Percentiles rank a stretch among this genome's conserved stretches.
Conservation (phyloP, 208 protist species). For the Leishmania tarentolae region DNA sequence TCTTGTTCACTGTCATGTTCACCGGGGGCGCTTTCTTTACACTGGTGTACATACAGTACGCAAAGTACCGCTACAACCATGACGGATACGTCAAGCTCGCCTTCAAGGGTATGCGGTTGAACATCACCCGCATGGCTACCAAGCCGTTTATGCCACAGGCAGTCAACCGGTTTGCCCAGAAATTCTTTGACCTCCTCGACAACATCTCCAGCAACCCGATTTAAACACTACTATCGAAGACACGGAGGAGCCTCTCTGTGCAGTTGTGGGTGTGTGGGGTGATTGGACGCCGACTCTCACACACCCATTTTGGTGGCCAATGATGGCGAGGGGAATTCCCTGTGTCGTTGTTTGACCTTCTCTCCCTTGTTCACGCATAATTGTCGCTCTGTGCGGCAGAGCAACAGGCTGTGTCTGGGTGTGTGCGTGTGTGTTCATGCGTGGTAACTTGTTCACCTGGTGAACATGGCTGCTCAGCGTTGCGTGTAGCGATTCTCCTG, state of each 20-base stretch:
- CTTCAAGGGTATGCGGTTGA: constrained; percentile 67
- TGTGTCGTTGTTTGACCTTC: background rate
- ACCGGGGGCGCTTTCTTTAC: constrained; percentile 70
- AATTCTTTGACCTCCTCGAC: constrained; percentile 64
- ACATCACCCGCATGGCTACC: constrained; percentile 44
- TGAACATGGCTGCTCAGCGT: background rate
- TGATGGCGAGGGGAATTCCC: background rate
- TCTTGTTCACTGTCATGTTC: constrained; percentile 73
- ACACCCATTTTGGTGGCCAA: background rate
- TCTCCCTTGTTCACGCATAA: background rate
- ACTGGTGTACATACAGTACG: constrained; percentile 80
- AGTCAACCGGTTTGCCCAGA: constrained; percentile 62
- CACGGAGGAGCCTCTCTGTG: background rate
- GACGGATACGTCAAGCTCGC: constrained; percentile 72
- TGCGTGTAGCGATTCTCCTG: background rate
- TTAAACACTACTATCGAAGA: constrained; percentile 4
- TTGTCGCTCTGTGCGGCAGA: background rate
- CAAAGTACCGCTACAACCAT: constrained; percentile 68
- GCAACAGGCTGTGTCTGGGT: background rate
- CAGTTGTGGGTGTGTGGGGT: background rate
- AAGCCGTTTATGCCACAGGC: constrained; percentile 45
- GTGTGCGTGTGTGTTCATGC: constrained; percentile 1
- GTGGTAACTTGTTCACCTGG: background rate
- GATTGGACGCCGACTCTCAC: no score
- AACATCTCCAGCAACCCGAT: constrained; percentile 37